A percentile compares a stretch with the other conserved stretches of the same genome.
Conservation (phyloP, 1,284 basidiomycete genomes). For the Leucoagaricus sp. region DNA sequence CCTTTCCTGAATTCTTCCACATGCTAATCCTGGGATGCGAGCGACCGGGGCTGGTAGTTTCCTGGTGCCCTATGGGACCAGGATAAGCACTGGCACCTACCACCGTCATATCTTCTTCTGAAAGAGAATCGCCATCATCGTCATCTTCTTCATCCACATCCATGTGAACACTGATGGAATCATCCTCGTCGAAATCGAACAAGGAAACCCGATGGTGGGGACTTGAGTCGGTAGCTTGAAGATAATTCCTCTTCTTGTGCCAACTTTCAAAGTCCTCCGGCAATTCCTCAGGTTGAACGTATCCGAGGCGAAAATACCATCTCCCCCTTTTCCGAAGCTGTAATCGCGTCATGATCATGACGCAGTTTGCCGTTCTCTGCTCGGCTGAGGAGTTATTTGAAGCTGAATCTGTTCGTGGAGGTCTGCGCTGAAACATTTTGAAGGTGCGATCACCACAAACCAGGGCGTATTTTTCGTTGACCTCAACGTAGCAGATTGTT, state of each 20-base stretch:
- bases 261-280: background rate
- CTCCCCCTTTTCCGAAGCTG: constrained; percentile 1
- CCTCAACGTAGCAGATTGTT: constrained; percentile 64
- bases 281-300: background rate
- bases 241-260: too few species aligned
- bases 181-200: too few species aligned
- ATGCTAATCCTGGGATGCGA: background rate
- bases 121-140: too few species aligned
- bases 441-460: constrained; percentile 52
- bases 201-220: too few species aligned
- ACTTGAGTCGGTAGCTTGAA: too few species aligned
- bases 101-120: too few species aligned
- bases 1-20: constrained; percentile 5
- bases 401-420: background rate
- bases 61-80: too few species aligned
- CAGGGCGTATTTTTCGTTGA: constrained; percentile 59
- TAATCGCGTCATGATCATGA: background rate
- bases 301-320: background rate
- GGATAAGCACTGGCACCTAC: too few species aligned
- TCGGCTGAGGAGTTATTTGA: too few species aligned
- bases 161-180: too few species aligned
- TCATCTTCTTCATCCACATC: too few species aligned
- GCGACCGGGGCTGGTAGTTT: background rate
- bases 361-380: background rate
- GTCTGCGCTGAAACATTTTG: constrained; percentile 50